Percentiles rank a stretch among this genome's conserved stretches.
Conservation (phyloP, 2,329 filamentous ascomycete species). For the Onygena corvina region DNA sequence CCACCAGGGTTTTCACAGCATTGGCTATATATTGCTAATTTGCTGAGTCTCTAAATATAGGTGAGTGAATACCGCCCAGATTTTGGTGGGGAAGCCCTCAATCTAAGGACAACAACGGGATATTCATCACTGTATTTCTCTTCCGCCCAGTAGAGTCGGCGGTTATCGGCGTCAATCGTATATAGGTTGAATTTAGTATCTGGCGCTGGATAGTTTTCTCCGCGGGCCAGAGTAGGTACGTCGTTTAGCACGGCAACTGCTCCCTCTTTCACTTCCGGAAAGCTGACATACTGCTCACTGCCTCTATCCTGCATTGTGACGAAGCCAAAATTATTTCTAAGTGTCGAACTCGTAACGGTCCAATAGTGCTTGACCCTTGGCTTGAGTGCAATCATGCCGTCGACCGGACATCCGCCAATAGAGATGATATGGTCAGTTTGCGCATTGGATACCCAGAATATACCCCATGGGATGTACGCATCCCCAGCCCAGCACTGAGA, state of each 20-base stretch:
- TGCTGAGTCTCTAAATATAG: too few species aligned
- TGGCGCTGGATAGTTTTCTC: neutral
- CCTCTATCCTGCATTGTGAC: neutral
- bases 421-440: neutral
- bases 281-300: slow-evolving; percentile 4
- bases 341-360: neutral
- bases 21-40: neutral
- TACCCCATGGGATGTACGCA: neutral
- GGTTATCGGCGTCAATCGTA: neutral
- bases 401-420: neutral
- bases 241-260: slow-evolving; percentile 1
- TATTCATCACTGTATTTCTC: neutral
- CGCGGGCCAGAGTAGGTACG: neutral
- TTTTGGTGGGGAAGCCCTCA: neutral
- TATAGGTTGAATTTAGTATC: neutral
- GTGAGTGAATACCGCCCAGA: neutral
- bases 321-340: neutral
- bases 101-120: neutral
- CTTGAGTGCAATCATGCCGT: slow-evolving; percentile 4
- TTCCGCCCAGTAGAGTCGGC: slow-evolving; percentile 1
- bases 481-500: neutral
- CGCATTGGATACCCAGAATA: neutral
- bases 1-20: neutral
- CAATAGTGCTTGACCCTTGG: neutral
- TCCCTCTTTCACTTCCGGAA: slow-evolving; percentile 1